Percentiles rank a stretch among this genome's conserved stretches.
Conservation (phyloP, 805 yeast species). For the Saccharomyces jurei region DNA sequence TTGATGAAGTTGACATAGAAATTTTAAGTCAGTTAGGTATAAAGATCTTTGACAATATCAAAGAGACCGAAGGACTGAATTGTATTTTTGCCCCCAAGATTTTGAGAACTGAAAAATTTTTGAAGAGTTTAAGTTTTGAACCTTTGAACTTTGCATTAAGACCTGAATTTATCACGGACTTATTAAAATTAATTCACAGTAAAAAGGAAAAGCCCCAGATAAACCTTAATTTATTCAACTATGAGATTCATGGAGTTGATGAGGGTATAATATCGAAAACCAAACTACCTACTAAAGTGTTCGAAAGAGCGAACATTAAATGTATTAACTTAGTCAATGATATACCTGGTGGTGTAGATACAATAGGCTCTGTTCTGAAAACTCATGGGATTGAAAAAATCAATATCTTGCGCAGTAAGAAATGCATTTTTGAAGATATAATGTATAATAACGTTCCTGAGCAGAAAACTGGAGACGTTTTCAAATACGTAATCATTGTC, state of each 20-base stretch:
- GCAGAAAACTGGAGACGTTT: not conserved
- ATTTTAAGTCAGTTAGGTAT: slow-evolving; percentile 51
- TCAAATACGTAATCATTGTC: slow-evolving; percentile 19
- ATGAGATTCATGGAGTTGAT: slow-evolving; percentile 31
- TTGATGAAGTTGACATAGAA: slow-evolving; percentile 37
- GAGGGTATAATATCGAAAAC: slow-evolving; percentile 15
- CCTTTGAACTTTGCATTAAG: slow-evolving; percentile 43
- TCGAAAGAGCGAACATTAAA: slow-evolving; percentile 18
- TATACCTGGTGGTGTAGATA: slow-evolving; percentile 23
- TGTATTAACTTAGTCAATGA: slow-evolving; percentile 20
- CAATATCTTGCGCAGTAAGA: slow-evolving; percentile 13
- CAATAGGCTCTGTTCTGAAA: slow-evolving; percentile 20
- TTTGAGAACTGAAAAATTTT: slow-evolving; percentile 81
- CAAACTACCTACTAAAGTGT: slow-evolving; percentile 14
- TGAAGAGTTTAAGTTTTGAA: slow-evolving; percentile 55
- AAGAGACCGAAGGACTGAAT: slow-evolving; percentile 31
- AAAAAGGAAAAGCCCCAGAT: slow-evolving; percentile 8
- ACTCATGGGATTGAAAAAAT: slow-evolving; percentile 22
- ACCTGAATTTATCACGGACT: slow-evolving; percentile 45
- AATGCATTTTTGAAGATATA: slow-evolving; percentile 14
- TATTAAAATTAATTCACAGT: slow-evolving; percentile 30
- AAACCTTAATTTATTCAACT: slow-evolving; percentile 16
- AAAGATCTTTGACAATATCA: slow-evolving; percentile 33
- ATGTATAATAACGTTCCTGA: not conserved
- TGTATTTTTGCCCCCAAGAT: slow-evolving; percentile 70